Evolutionary conservation across 768 basidiomycete species (phyloP).

Genomic region (Calvatia gigantea): DNA sequence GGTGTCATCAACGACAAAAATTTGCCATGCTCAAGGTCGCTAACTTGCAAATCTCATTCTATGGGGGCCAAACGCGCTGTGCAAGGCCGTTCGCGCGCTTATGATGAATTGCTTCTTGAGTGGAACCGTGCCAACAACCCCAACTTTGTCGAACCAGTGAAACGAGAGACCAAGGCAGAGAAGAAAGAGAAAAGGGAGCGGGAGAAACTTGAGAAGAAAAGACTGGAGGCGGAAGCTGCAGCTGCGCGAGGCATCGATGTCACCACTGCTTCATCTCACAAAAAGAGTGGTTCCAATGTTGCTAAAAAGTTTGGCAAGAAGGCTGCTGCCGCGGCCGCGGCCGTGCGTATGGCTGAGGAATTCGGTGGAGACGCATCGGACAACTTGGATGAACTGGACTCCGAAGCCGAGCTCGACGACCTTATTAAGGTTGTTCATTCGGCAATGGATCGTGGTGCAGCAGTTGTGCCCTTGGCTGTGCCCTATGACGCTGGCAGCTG

Average conservation of each 20-base stretch:
- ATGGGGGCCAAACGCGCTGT: slow-evolving; percentile 97
- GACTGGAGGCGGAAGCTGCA: slow-evolving; percentile 65
- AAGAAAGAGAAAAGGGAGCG: slow-evolving; percentile 80
- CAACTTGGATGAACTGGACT: slow-evolving; percentile 77
- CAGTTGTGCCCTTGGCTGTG: slow-evolving; percentile 66
- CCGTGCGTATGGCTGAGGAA: slow-evolving; percentile 44
- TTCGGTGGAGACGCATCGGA: slow-evolving; percentile 59
- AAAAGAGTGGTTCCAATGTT: slow-evolving; percentile 38
- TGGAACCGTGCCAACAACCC: slow-evolving; percentile 90
- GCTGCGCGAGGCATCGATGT: slow-evolving; percentile 55
- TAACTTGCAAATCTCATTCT: slow-evolving; percentile 97
- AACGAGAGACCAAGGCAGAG: slow-evolving; percentile 82
- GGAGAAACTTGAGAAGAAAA: slow-evolving; percentile 82
- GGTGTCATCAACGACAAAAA: slow-evolving; percentile 97
- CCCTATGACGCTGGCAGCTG: slow-evolving; percentile 74
- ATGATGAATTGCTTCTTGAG: slow-evolving; percentile 85
- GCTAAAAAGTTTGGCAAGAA: slow-evolving; percentile 68
- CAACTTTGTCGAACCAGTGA: slow-evolving; percentile 85
- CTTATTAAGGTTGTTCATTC: slow-evolving; percentile 58
- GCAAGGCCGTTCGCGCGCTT: slow-evolving; percentile 74
- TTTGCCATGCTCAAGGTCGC: slow-evolving; percentile 87
- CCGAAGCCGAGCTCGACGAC: slow-evolving; percentile 80
- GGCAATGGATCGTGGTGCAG: slow-evolving; percentile 53
- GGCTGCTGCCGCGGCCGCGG: slow-evolving; percentile 46
- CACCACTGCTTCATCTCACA: slow-evolving; percentile 32